A percentile compares a stretch with the other conserved stretches of the same genome.
Conservation (phyloP, 805 yeast species). For the Saccharomyces eubayanus region DNA sequence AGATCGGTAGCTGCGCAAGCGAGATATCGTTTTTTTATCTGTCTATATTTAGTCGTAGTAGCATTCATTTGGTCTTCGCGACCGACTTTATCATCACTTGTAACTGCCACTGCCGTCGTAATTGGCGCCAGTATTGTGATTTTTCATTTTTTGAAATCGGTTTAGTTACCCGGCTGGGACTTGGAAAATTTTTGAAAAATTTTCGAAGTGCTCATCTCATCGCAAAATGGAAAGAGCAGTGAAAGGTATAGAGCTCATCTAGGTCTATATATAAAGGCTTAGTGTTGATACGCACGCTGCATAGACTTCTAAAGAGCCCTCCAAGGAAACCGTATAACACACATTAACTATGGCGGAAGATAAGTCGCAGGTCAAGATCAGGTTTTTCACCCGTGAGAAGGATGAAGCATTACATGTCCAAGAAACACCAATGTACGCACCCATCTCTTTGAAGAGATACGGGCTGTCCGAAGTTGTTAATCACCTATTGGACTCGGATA, state of each 20-base stretch:
- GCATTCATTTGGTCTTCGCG: too few relatives aligned
- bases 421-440: constrained; percentile 81
- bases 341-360: constrained; percentile 18
- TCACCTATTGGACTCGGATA: constrained; percentile 56
- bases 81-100: too few relatives aligned
- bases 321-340: neutral
- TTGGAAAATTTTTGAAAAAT: constrained; percentile 2
- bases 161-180: neutral
- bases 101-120: too few relatives aligned
- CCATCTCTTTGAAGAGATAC: constrained; percentile 74
- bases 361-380: constrained; percentile 67
- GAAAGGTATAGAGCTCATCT: neutral
- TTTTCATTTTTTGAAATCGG: too few relatives aligned
- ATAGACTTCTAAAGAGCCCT: neutral
- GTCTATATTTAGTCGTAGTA: neutral
- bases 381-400: constrained; percentile 78
- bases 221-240: neutral
- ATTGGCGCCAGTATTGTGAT: too few relatives aligned
- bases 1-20: constrained; percentile 32
- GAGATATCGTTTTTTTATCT: constrained; percentile 10
- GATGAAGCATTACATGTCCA: constrained; percentile 62
- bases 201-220: constrained; percentile 14
- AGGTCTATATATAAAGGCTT: neutral
- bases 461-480: constrained; percentile 94
- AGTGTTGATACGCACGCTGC: neutral